Evolutionary conservation across 352 stramenopile genomes (phyloP).

Genomic region (Phytopythium mirpurense): DNA sequence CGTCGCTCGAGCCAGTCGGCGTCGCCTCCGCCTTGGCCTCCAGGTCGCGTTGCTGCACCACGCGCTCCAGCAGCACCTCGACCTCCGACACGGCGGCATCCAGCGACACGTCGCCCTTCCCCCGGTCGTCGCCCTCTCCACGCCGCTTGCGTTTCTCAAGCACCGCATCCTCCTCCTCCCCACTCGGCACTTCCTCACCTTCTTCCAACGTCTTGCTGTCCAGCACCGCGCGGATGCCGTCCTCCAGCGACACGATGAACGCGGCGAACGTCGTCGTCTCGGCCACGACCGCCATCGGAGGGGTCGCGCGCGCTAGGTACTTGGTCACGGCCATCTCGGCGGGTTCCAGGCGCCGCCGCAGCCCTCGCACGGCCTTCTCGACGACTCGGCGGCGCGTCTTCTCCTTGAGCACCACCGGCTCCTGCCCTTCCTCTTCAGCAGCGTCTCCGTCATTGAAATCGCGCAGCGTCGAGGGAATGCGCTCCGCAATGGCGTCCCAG

Average conservation of each 20-base stretch:
- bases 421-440: constrained; percentile 8
- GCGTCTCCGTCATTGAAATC: constrained; percentile 9
- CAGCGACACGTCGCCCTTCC: constrained; percentile 1
- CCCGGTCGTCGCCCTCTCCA: background rate
- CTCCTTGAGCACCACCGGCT: constrained; percentile 29
- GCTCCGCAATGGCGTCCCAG: constrained; percentile 20
- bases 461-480: constrained; percentile 8
- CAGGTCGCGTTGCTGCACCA: constrained; percentile 20
- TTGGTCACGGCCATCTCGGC: constrained; percentile 16
- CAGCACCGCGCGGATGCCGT: constrained; percentile 23
- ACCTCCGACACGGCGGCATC: background rate
- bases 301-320: constrained; percentile 24
- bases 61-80: constrained; percentile 14
- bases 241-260: constrained; percentile 28
- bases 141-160: background rate
- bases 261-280: constrained; percentile 31
- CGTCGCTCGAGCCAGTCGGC: background rate
- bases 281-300: constrained; percentile 20
- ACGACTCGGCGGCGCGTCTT: constrained; percentile 42
- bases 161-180: constrained; percentile 8
- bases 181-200: constrained; percentile 38
- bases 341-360: constrained; percentile 29
- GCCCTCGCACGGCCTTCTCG: constrained; percentile 39
- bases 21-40: background rate
- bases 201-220: constrained; percentile 56